These are phyloP conservation scores for Wickerhamiella pararugosa DNA, from an alignment of 1,139 yeast genomes.

Conservation along the genomic window DNA sequence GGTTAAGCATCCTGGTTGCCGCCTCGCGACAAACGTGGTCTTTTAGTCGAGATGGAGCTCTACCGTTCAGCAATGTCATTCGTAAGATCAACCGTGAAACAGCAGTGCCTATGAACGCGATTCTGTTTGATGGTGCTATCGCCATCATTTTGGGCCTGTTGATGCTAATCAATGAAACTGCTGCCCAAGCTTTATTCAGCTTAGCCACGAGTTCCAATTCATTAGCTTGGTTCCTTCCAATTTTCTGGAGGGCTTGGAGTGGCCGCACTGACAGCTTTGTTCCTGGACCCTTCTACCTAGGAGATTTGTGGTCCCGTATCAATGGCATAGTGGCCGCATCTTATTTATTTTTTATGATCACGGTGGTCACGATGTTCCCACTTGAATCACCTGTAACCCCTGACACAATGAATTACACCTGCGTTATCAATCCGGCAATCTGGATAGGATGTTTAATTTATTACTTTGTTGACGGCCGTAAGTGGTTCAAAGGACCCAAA, in stretches of 20 bases:
- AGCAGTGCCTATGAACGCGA: constrained; percentile 44
- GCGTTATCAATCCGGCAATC: constrained; percentile 39
- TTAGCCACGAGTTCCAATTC: constrained; percentile 42
- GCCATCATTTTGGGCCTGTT: constrained; percentile 38
- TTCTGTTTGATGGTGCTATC: constrained; percentile 35
- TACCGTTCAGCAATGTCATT: constrained; percentile 40
- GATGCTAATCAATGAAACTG: constrained; percentile 40
- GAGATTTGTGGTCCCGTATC: constrained; percentile 24
- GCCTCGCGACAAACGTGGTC: constrained; percentile 79
- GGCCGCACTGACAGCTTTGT: constrained; percentile 33
- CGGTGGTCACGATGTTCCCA: constrained; percentile 17
- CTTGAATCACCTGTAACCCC: constrained; percentile 12
- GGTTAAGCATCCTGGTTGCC: constrained; percentile 59
- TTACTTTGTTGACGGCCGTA: constrained; percentile 34
- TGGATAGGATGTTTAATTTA: constrained; percentile 34
- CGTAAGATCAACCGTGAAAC: constrained; percentile 31
- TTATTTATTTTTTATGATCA: constrained; percentile 14
- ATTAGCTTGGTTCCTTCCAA: constrained; percentile 43
- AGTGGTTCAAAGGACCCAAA: constrained; percentile 37
- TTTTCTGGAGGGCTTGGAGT: constrained; percentile 28
- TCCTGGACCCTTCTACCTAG: constrained; percentile 51
- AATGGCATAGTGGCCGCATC: constrained; percentile 10
- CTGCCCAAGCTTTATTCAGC: constrained; percentile 46
- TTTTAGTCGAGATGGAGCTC: constrained; percentile 76
- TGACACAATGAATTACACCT: constrained; percentile 41